phyloP scores from a whole-genome alignment of 352 stramenopile genomes.

The Proteromonas lacertae region DNA sequence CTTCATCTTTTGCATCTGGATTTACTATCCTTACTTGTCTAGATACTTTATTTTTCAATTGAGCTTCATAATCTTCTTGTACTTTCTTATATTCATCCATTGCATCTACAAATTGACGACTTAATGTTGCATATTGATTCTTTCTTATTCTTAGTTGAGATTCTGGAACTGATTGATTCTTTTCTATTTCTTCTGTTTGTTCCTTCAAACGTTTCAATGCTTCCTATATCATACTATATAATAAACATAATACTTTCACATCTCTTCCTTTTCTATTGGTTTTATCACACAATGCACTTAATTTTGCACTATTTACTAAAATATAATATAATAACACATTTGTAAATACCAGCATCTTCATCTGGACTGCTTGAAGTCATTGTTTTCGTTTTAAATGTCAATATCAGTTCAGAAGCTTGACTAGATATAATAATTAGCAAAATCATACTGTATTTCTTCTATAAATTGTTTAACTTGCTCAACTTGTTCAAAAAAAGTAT shows the following conservation, averaged over 20 bases:
- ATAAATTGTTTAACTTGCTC: too few species aligned
- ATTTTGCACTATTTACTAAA: too few species aligned
- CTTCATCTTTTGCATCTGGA: conserved; percentile 68
- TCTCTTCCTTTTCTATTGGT: too few species aligned
- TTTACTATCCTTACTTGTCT: conserved; percentile 89
- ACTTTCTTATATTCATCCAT: conserved; percentile 90
- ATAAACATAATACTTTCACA: conserved; percentile 2
- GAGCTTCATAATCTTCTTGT: conserved; percentile 82
- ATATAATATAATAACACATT: too few species aligned
- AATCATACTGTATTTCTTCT: too few species aligned
- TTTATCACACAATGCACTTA: too few species aligned
- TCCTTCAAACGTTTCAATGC: conserved; percentile 41
- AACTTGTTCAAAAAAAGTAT: too few species aligned
- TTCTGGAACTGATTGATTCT: conserved; percentile 27
- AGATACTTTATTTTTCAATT: conserved; percentile 89
- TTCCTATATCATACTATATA: conserved; percentile 9
- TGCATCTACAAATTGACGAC: conserved; percentile 87
- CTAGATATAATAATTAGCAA: too few species aligned
- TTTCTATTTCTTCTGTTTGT: conserved; percentile 61
- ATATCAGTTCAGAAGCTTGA: too few species aligned
- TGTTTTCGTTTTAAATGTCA: too few species aligned
- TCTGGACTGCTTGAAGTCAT: too few species aligned
- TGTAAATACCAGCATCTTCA: too few species aligned
- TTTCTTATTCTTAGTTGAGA: conserved; percentile 45
- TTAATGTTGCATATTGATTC: conserved; percentile 80